A percentile compares a stretch with the other conserved stretches of the same genome.
These are phyloP conservation scores for Hypsizygus ulmarius DNA, from an alignment of 1,284 basidiomycete genomes.

Conservation along the genomic window DNA sequence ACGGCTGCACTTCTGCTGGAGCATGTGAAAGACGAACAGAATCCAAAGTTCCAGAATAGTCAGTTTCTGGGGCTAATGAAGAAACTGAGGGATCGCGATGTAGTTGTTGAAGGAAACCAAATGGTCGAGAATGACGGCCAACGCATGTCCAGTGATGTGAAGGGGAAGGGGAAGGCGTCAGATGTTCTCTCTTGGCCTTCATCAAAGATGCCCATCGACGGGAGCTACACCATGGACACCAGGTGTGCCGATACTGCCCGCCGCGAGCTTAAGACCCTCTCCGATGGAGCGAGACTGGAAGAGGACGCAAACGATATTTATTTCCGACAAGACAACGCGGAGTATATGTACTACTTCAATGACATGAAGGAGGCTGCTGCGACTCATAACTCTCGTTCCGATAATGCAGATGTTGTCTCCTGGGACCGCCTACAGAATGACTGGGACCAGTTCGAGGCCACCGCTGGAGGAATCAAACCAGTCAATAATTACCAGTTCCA, in stretches of 20 bases:
- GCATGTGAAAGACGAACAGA: slow-evolving; percentile 66
- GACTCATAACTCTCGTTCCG: slow-evolving; percentile 15
- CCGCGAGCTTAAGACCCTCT: slow-evolving; percentile 10
- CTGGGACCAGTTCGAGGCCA: slow-evolving; percentile 84
- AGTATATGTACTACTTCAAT: slow-evolving; percentile 60
- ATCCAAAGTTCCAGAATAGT: slow-evolving; percentile 88
- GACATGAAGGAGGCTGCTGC: slow-evolving; percentile 17
- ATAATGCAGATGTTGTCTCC: slow-evolving; percentile 26
- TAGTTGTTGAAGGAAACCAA: slow-evolving; percentile 81
- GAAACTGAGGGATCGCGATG: slow-evolving; percentile 77
- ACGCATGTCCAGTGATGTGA: slow-evolving; percentile 42
- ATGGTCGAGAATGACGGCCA: slow-evolving; percentile 60
- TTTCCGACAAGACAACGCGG: slow-evolving; percentile 69
- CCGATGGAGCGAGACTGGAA: slow-evolving; percentile 22
- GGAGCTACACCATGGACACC: slow-evolving; percentile 1
- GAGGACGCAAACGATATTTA: slow-evolving; percentile 65
- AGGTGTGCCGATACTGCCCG: slow-evolving; percentile 13
- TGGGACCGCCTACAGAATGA: slow-evolving; percentile 66
- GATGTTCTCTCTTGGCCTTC: slow-evolving; percentile 8
- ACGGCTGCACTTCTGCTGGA: slow-evolving; percentile 74
- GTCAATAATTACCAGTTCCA: slow-evolving; percentile 76
- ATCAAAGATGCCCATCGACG: slow-evolving; percentile 5
- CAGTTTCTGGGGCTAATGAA: slow-evolving; percentile 87
- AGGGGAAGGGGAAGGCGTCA: slow-evolving; percentile 64
- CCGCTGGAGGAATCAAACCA: slow-evolving; percentile 57